Base-by-base conservation (phyloP, 2,329 filamentous ascomycete genomes). In the Cercospora canescens region DNA sequence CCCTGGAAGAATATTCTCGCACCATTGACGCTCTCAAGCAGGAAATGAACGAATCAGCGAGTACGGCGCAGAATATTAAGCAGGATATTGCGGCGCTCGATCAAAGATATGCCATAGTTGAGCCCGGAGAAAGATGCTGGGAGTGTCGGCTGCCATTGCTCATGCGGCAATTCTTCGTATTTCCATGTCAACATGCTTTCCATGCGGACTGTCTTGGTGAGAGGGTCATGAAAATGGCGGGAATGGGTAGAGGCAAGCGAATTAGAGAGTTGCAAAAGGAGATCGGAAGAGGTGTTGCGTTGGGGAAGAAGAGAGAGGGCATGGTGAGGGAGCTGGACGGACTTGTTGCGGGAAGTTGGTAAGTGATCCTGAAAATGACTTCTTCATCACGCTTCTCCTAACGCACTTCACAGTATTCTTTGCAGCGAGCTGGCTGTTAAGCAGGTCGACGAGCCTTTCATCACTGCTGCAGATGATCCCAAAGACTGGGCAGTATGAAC, bases 111-210 rank as follows among this genome's bases (percentile, higher is more conserved):
- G 95, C 94, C 1, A 96, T 99, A 69, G 95, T 99, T 6, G 94
- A 97, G 77, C 94, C 95, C 0, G 95, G 95, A 0, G 95, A 99
- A 82, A 90, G 92, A 76, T 99, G 95, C 79, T 96, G 94, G 81
- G 88, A 91, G 2, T 99, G 95, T 76, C 88, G 89, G 0, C 80
- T 98, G 63, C 95, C 95, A 9, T 81, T 99, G 62, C 84, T 99
- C 16, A 94, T 91, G 75, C 83, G 94, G 62, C 94, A 97, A 74
- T 99, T 99, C 80, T 99, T 98, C 73, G 95, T 99, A 18, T 99
- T 99, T 72, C 95, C 95, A 0, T 99, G 95, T 79, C 95, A 99
- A 82, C 95, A 99, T 79, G 92, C 94, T 3, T 99, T 99, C 76
- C 95, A 99, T 79, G 94, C 92, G 48, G 95, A 99, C 77, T 99